phyloP scores from a whole-genome alignment of 768 basidiomycete species.

The Lactarius trivialis region DNA sequence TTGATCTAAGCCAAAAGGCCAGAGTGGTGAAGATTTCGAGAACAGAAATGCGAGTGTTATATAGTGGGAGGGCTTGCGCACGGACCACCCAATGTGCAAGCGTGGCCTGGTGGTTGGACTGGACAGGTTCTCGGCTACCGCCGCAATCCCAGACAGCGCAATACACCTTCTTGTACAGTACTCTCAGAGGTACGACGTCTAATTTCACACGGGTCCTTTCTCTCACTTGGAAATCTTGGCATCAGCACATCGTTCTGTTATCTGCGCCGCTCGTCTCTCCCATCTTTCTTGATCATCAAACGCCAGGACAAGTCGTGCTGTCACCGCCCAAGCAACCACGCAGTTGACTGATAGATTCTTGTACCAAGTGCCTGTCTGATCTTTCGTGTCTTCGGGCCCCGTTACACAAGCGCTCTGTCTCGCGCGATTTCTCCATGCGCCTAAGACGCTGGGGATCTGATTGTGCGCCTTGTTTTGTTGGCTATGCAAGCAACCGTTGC shows the following conservation, averaged over 20 bases:
- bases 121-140: neutral
- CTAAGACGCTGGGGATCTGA: neutral
- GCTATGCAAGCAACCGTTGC: neutral
- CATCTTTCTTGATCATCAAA: neutral
- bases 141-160: no score
- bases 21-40: constrained; percentile 59
- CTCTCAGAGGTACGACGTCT: no score
- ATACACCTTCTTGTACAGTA: no score
- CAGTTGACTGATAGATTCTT: neutral
- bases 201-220: no score
- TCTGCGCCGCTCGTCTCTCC: neutral
- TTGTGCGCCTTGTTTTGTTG: neutral
- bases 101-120: neutral
- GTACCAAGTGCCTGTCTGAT: neutral
- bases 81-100: constrained; percentile 9
- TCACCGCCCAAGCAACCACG: neutral
- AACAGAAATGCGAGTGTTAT: neutral
- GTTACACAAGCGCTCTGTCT: neutral
- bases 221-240: neutral
- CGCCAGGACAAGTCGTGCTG: neutral
- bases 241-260: neutral
- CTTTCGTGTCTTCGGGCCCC: neutral
- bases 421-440: neutral
- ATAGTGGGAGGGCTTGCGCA: constrained; percentile 10
- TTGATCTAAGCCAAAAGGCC: constrained; percentile 97